These are phyloP conservation scores for Castanea sativa DNA, from an alignment of 306 rosid genomes.

Conservation along the genomic window DNA sequence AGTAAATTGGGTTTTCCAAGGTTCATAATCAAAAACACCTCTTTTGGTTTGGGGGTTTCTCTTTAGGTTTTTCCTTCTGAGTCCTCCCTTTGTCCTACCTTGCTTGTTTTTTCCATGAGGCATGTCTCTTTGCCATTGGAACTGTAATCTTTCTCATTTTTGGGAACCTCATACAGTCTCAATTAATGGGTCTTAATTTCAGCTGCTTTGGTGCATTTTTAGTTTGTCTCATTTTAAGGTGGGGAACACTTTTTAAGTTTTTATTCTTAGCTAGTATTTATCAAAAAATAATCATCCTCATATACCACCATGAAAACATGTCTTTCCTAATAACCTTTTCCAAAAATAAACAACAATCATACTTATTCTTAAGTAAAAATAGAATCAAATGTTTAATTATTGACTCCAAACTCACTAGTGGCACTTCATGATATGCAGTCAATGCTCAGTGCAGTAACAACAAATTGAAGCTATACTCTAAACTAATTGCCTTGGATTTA, in stretches of 20 bases:
- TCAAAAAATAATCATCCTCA: neutral
- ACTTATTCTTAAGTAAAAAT: neutral
- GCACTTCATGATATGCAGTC: too few species aligned
- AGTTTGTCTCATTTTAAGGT: constrained; percentile 39
- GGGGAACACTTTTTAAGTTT: constrained; percentile 37
- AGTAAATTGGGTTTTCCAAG: neutral
- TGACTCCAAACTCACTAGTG: too few species aligned
- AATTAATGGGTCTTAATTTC: constrained; percentile 20
- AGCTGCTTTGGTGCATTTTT: constrained; percentile 23
- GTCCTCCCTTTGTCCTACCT: constrained; percentile 39
- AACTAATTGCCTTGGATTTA: too few species aligned
- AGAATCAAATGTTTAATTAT: too few species aligned
- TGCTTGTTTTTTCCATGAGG: constrained; percentile 17
- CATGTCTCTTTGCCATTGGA: constrained; percentile 32
- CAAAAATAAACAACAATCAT: neutral
- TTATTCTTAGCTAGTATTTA: too few species aligned
- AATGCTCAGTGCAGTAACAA: too few species aligned
- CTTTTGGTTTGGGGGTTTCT: constrained; percentile 21
- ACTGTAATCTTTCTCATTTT: constrained; percentile 12
- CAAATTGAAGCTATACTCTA: too few species aligned
- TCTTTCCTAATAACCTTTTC: neutral
- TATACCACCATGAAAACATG: neutral
- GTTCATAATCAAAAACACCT: constrained; percentile 1
- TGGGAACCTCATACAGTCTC: constrained; percentile 21
- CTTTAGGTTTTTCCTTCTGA: constrained; percentile 72